A percentile compares a stretch with the other conserved stretches of the same genome.
Evolutionary conservation across 768 basidiomycete genomes (phyloP).

Genomic region (Macrolepiota dolichaula): DNA sequence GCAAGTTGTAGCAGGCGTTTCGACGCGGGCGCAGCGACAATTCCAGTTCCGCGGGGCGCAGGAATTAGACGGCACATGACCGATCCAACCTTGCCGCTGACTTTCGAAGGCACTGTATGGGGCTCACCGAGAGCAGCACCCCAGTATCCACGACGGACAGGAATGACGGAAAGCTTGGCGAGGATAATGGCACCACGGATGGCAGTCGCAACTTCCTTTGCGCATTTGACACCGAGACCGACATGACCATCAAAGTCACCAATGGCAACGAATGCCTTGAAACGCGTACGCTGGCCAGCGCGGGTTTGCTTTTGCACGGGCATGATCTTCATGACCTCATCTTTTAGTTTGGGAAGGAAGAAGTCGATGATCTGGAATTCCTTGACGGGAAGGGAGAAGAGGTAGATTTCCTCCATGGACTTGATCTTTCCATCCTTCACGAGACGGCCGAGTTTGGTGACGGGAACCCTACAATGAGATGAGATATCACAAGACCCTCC

Average conservation of each 20-base stretch:
- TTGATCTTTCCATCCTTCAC: constrained; percentile 99
- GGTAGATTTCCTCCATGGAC: constrained; percentile 99
- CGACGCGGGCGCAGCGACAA: constrained; percentile 97
- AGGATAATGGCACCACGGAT: constrained; percentile 99
- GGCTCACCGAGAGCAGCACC: constrained; percentile 98
- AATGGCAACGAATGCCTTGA: constrained; percentile 99
- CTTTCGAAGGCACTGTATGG: constrained; percentile 98
- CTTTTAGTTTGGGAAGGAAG: constrained; percentile 99
- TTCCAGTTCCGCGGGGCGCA: constrained; percentile 97
- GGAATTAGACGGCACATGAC: constrained; percentile 99
- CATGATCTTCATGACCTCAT: constrained; percentile 99
- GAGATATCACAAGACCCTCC: neutral
- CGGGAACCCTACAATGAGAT: constrained; percentile 71
- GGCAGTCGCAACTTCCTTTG: constrained; percentile 99
- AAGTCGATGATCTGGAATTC: constrained; percentile 99
- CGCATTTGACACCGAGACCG: constrained; percentile 99
- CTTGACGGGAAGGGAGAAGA: constrained; percentile 99
- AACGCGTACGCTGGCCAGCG: constrained; percentile 98
- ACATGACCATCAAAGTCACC: constrained; percentile 99
- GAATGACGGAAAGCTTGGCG: constrained; percentile 96
- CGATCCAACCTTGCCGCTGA: constrained; percentile 96
- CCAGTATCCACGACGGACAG: constrained; percentile 99
- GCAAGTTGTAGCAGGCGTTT: constrained; percentile 97
- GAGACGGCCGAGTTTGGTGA: constrained; percentile 98
- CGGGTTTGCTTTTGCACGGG: constrained; percentile 99